Evolutionary conservation across 495 filamentous ascomycete genomes (phyloP).

Genomic region (Rhypophila decipiens): DNA sequence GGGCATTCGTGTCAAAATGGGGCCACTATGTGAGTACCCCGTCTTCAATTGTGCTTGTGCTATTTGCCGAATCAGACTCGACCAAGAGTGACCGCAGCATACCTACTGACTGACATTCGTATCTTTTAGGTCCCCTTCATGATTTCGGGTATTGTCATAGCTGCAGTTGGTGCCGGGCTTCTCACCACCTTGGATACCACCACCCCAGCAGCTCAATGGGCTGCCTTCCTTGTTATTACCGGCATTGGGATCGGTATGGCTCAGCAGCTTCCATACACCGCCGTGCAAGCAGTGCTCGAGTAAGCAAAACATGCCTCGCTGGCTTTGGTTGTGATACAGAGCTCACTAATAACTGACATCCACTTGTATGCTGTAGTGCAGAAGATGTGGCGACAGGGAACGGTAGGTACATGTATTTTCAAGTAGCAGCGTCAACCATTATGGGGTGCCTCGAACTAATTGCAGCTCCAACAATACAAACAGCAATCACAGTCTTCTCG

Average conservation of each 20-base stretch:
- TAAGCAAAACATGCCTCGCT: not conserved
- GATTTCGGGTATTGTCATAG: not conserved
- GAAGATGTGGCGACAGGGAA: not conserved
- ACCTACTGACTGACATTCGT: not conserved
- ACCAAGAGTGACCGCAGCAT: not conserved
- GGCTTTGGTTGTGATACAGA: not conserved
- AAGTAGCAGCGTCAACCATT: not conserved
- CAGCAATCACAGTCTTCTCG: conserved; percentile 1
- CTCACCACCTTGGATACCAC: not conserved
- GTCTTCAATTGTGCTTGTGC: not conserved
- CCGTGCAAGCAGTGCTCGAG: not conserved
- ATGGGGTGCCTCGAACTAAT: not conserved
- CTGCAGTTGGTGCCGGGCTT: not conserved
- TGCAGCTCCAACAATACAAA: not conserved
- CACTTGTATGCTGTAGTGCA: not conserved
- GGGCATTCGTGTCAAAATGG: not conserved
- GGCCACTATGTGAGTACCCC: not conserved
- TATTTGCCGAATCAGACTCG: not conserved
- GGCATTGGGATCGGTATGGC: not conserved
- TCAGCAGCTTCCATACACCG: not conserved
- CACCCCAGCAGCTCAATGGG: not conserved
- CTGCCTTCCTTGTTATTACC: not conserved
- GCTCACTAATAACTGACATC: not conserved
- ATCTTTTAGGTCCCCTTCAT: not conserved
- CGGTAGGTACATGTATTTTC: not conserved